A percentile compares a stretch with the other conserved stretches of the same genome.
phyloP scores from a whole-genome alignment of 306 rosid species.

The Citrullus amarus region DNA sequence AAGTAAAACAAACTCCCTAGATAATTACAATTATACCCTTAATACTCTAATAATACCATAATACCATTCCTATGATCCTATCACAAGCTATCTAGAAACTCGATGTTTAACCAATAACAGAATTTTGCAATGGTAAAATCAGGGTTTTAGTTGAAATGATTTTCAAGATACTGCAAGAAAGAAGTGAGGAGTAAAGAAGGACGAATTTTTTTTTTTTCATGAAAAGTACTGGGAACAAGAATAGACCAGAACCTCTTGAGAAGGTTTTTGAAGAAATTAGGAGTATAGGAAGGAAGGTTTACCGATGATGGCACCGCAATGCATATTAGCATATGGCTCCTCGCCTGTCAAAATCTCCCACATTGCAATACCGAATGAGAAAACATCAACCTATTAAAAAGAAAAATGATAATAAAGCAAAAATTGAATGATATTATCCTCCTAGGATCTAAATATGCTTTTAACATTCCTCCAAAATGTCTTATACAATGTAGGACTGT shows the following conservation, averaged over 20 bases:
- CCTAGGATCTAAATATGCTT: neutral
- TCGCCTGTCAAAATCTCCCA: slow-evolving; percentile 97
- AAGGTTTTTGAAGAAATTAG: neutral
- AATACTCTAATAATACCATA: too few species aligned
- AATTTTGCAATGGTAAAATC: neutral
- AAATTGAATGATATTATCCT: neutral
- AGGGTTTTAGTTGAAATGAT: neutral
- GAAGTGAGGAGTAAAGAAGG: neutral
- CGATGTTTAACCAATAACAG: neutral
- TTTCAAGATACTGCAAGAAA: neutral
- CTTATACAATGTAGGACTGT: neutral
- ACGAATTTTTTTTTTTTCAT: neutral
- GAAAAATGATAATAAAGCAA: neutral
- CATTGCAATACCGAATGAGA: slow-evolving; percentile 83
- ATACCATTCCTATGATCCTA: too few species aligned
- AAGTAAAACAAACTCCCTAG: too few species aligned
- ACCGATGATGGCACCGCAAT: slow-evolving; percentile 93
- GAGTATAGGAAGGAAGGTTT: neutral
- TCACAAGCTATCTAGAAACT: neutral
- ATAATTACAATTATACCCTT: too few species aligned
- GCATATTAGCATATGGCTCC: slow-evolving; percentile 91
- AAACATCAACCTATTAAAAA: slow-evolving; percentile 60
- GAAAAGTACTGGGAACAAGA: neutral
- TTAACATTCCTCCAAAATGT: neutral
- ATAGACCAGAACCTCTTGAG: neutral